These are phyloP conservation scores for Bisporella sp. DNA, from an alignment of 2,329 filamentous ascomycete species.

Conservation along the genomic window DNA sequence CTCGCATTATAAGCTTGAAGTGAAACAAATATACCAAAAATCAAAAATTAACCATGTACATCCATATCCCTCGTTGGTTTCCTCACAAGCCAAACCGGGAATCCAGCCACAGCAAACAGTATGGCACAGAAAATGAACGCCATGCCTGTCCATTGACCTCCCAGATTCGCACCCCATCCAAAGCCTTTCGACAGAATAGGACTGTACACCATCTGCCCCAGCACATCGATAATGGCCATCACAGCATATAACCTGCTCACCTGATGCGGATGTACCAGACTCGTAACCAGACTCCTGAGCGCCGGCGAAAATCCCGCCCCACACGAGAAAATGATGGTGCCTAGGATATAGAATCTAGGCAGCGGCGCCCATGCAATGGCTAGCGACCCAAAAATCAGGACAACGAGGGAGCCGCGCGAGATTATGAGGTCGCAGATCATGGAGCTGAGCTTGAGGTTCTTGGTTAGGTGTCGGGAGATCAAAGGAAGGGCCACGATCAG, in stretches of 20 bases:
- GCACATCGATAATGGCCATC: constrained; percentile 42
- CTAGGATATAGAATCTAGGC: constrained; percentile 4
- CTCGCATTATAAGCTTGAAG: no score
- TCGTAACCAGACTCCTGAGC: constrained; percentile 43
- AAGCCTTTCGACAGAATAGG: constrained; percentile 42
- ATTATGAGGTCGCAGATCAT: constrained; percentile 18
- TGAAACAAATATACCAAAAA: no score
- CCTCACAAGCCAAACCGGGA: not conserved
- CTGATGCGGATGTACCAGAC: constrained; percentile 45
- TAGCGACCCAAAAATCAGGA: constrained; percentile 6
- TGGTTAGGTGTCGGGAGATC: constrained; percentile 6
- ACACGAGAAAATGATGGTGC: constrained; percentile 37
- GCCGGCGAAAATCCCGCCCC: constrained; percentile 38
- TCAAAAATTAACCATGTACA: constrained; percentile 39
- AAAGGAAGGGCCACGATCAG: constrained; percentile 11
- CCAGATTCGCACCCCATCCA: constrained; percentile 36
- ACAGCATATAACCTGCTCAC: constrained; percentile 47
- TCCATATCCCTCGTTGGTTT: not conserved
- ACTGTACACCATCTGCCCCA: constrained; percentile 39
- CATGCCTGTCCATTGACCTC: constrained; percentile 42
- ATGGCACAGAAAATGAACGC: constrained; percentile 37
- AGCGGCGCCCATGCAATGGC: constrained; percentile 5
- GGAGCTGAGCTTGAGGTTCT: constrained; percentile 1
- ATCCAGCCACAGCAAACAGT: constrained; percentile 20
- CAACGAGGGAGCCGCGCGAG: constrained; percentile 18